These are phyloP conservation scores for Paramecium pentaurelia DNA, from an alignment of 73 alveolate species.

Conservation along the genomic window DNA sequence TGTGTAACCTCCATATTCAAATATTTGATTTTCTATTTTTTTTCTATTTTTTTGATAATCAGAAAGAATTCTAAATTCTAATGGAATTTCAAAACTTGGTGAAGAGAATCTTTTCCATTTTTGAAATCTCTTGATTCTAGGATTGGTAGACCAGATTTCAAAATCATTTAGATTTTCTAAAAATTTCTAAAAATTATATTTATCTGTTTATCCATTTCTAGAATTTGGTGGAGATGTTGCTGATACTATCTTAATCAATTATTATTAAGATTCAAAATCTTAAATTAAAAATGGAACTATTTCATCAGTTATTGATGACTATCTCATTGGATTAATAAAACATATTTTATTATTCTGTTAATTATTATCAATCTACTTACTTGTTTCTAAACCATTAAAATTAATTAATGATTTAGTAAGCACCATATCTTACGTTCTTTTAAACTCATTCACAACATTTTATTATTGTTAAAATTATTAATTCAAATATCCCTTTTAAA, in stretches of 20 bases:
- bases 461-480: not conserved
- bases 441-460: not conserved
- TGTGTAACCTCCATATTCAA: not conserved
- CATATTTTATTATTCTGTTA: not conserved
- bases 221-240: not conserved
- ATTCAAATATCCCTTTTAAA: not conserved
- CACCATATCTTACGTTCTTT: not conserved
- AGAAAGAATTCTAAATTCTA: not conserved
- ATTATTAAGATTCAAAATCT: not conserved
- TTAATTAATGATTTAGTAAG: not conserved
- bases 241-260: not conserved
- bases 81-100: not conserved
- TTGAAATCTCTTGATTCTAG: not conserved
- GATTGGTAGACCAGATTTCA: constrained; percentile 10
- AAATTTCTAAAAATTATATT: not conserved
- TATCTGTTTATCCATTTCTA: not conserved
- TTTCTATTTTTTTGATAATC: not conserved
- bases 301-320: not conserved
- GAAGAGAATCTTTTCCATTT: not conserved
- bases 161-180: not conserved
- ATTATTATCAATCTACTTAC: not conserved
- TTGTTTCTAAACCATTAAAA: not conserved
- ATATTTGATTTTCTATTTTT: not conserved
- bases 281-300: not conserved
- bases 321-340: not conserved